These are phyloP conservation scores for Chaetomium cochliodes DNA, from an alignment of 495 filamentous ascomycete species.

Conservation along the genomic window DNA sequence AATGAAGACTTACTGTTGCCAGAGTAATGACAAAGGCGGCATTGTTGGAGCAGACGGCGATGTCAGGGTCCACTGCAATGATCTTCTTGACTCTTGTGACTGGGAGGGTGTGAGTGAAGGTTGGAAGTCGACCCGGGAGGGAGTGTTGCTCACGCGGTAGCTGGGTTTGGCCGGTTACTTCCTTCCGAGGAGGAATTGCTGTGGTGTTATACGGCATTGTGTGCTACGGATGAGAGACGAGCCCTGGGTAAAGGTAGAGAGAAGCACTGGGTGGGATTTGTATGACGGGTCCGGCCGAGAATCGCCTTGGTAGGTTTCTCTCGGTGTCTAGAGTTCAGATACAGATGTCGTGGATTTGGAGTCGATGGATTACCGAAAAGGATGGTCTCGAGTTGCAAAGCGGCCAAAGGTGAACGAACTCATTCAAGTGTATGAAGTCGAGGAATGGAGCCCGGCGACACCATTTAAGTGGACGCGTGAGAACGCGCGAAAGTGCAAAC, in stretches of 20 bases:
- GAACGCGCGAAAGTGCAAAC: not conserved
- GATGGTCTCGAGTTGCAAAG: not conserved
- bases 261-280: not conserved
- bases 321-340: not conserved
- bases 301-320: not conserved
- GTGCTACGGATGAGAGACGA: slow-evolving; percentile 1
- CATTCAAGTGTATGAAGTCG: not conserved
- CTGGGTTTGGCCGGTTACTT: slow-evolving; percentile 78
- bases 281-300: not conserved
- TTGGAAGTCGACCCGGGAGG: not conserved
- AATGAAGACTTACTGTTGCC: slow-evolving; percentile 62
- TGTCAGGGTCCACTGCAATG: slow-evolving; percentile 81
- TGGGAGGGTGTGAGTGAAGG: slow-evolving; percentile 37
- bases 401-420: not conserved
- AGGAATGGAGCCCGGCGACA: not conserved
- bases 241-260: not conserved
- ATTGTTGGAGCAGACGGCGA: slow-evolving; percentile 80
- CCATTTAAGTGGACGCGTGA: slow-evolving; percentile 19
- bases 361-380: not conserved
- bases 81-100: slow-evolving; percentile 94
- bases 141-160: slow-evolving; percentile 68
- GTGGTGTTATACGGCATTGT: slow-evolving; percentile 87
- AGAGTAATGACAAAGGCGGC: slow-evolving; percentile 93
- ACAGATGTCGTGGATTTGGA: not conserved
- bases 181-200: slow-evolving; percentile 72